Evolutionary conservation across 192 early-diverging fungal genomes (phyloP).

Genomic region (Coemansia sp.): DNA sequence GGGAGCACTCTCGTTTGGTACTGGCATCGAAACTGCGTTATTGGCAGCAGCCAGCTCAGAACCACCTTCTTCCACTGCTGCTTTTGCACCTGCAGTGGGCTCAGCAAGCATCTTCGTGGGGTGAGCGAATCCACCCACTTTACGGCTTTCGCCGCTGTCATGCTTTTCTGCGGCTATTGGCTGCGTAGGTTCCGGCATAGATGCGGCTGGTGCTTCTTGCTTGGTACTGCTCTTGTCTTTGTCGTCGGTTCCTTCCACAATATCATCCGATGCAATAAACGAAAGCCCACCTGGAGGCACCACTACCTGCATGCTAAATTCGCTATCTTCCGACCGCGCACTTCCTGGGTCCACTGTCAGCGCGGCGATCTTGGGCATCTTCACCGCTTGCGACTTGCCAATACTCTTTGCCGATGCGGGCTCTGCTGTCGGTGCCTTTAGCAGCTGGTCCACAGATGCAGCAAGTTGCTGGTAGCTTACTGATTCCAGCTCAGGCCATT

Average conservation of each 20-base stretch:
- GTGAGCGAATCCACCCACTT: constrained; percentile 34
- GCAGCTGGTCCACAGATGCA: constrained; percentile 9
- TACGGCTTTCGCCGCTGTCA: constrained; percentile 1
- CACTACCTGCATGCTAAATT: constrained; percentile 32
- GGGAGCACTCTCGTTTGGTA: constrained; percentile 11
- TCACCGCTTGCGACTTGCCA: constrained; percentile 11
- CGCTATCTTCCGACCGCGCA: constrained; percentile 4
- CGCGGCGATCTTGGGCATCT: constrained; percentile 18
- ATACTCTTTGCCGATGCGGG: not conserved
- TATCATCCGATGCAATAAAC: constrained; percentile 38
- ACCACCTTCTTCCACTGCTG: not conserved
- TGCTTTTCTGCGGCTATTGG: not conserved
- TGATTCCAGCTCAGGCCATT: not conserved
- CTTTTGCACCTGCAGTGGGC: too few relatives aligned
- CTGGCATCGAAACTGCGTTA: constrained; percentile 15
- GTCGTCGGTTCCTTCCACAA: constrained; percentile 27
- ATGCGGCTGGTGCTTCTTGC: constrained; percentile 11
- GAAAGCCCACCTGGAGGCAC: constrained; percentile 45
- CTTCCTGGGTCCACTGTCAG: constrained; percentile 10
- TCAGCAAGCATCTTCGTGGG: not conserved
- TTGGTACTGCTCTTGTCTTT: not conserved
- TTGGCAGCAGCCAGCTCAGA: not conserved
- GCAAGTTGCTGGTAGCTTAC: constrained; percentile 15
- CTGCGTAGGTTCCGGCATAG: constrained; percentile 2
- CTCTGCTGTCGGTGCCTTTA: not conserved